Conservation (phyloP, 2,329 filamentous ascomycete genomes). For the Teratosphaeria viscida region DNA sequence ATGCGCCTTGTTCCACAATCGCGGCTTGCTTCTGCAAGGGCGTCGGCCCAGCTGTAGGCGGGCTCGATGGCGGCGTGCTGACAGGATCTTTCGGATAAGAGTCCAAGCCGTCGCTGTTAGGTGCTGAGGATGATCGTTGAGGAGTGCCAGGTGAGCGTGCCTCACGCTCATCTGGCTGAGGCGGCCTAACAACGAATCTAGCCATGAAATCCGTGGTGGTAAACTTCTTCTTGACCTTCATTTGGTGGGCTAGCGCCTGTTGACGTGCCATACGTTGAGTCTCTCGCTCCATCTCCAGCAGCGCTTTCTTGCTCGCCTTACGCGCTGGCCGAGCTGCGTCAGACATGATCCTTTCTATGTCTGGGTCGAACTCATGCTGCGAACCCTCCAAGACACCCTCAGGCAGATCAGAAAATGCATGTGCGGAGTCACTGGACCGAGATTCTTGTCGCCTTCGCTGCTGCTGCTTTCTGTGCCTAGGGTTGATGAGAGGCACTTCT, state of each 20-base stretch:
- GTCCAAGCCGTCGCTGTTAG: slow-evolving; percentile 18
- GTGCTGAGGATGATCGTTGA: slow-evolving; percentile 16
- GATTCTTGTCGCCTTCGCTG: background rate
- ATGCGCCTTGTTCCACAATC: slow-evolving; percentile 22
- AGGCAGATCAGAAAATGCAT: slow-evolving; percentile 17
- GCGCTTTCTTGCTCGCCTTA: slow-evolving; percentile 86
- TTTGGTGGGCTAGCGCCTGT: slow-evolving; percentile 83
- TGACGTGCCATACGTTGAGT: slow-evolving; percentile 83
- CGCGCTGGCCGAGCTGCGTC: slow-evolving; percentile 54
- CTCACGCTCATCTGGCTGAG: slow-evolving; percentile 1
- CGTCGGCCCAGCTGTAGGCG: slow-evolving; percentile 22
- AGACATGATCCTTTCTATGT: slow-evolving; percentile 22
- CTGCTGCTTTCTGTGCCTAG: background rate
- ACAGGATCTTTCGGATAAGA: slow-evolving; percentile 12
- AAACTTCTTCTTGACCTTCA: slow-evolving; percentile 79
- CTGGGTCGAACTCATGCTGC: slow-evolving; percentile 11
- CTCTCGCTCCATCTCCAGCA: slow-evolving; percentile 91
- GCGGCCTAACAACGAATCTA: slow-evolving; percentile 52
- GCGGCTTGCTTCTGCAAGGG: slow-evolving; percentile 26
- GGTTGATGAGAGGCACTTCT: background rate
- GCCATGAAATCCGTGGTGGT: slow-evolving; percentile 73
- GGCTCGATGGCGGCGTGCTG: slow-evolving; percentile 36
- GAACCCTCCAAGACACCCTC: slow-evolving; percentile 16
- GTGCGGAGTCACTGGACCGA: background rate
- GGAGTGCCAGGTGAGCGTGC: slow-evolving; percentile 3